A percentile compares a stretch with the other conserved stretches of the same genome.
phyloP scores from a whole-genome alignment of 2,329 filamentous ascomycete species.

The Penicillium janthinellum region DNA sequence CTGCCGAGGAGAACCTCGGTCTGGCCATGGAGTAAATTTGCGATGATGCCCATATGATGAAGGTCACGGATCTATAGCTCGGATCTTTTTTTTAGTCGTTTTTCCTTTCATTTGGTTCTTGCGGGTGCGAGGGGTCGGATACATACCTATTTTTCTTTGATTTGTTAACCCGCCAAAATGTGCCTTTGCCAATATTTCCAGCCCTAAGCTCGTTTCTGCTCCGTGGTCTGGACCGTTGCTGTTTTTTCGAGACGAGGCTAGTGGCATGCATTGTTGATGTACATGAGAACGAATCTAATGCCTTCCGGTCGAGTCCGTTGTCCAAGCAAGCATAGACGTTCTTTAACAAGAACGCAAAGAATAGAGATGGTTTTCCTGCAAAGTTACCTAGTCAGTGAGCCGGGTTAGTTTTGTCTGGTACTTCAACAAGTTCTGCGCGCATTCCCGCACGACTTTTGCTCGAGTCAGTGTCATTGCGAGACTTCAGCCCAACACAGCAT shows the following conservation, averaged over 20 bases:
- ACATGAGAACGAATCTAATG: conserved; percentile 32
- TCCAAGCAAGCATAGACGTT: conserved; percentile 14
- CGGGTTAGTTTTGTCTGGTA: background rate
- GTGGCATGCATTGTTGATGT: conserved; percentile 34
- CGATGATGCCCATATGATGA: conserved; percentile 7
- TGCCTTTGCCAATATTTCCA: conserved; percentile 15
- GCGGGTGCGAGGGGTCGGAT: conserved; percentile 27
- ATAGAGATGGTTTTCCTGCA: conserved; percentile 12
- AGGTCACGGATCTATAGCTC: conserved; percentile 11
- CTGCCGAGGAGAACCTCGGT: conserved; percentile 50
- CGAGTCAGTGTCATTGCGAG: background rate
- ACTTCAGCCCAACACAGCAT: background rate
- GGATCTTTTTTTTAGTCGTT: conserved; percentile 7
- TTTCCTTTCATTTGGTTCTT: conserved; percentile 10
- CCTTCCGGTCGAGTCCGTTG: conserved; percentile 11
- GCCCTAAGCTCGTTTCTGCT: conserved; percentile 22
- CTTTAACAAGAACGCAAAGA: background rate
- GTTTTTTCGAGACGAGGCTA: conserved; percentile 29
- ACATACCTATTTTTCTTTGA: conserved; percentile 26
- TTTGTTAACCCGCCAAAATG: conserved; percentile 8
- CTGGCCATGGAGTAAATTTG: conserved; percentile 38
- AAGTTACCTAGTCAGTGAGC: background rate
- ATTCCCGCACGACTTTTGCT: background rate
- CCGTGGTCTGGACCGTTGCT: conserved; percentile 27
- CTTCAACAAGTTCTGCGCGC: background rate